These are phyloP conservation scores for Xylariaceae sp. DNA, from an alignment of 2,329 filamentous ascomycete genomes.

Conservation along the genomic window DNA sequence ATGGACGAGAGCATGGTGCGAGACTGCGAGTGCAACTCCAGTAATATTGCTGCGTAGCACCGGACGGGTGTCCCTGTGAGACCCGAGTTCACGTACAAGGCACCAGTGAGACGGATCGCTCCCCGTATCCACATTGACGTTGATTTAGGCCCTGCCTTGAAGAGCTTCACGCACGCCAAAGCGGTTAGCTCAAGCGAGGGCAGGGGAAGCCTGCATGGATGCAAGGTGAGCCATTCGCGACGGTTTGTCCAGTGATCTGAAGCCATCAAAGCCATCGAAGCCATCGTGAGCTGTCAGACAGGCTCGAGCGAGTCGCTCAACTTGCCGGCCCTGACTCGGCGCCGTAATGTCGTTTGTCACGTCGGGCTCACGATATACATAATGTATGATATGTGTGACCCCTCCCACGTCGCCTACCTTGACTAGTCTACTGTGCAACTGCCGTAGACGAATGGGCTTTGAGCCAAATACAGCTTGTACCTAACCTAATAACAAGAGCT, in stretches of 20 bases:
- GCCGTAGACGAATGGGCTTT: not conserved
- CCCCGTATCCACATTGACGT: constrained; percentile 12
- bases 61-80: not conserved
- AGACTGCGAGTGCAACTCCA: not conserved
- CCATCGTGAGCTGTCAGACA: not conserved
- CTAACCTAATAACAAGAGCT: not conserved
- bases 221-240: too few species aligned
- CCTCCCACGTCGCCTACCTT: too few species aligned
- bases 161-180: not conserved
- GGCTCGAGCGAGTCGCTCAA: too few species aligned
- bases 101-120: constrained; percentile 6
- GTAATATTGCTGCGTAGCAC: not conserved
- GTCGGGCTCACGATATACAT: not conserved
- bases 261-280: constrained; percentile 11
- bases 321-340: too few species aligned
- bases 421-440: not conserved
- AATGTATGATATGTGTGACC: not conserved
- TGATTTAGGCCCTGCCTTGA: constrained; percentile 9
- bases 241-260: too few species aligned
- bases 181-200: constrained; percentile 4
- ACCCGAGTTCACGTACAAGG: not conserved
- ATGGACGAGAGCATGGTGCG: not conserved
- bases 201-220: too few species aligned
- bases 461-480: not conserved
- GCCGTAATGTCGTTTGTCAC: too few species aligned